Evolutionary conservation across 2,329 filamentous ascomycete genomes (phyloP).

Genomic region (Claviceps pusilla): DNA sequence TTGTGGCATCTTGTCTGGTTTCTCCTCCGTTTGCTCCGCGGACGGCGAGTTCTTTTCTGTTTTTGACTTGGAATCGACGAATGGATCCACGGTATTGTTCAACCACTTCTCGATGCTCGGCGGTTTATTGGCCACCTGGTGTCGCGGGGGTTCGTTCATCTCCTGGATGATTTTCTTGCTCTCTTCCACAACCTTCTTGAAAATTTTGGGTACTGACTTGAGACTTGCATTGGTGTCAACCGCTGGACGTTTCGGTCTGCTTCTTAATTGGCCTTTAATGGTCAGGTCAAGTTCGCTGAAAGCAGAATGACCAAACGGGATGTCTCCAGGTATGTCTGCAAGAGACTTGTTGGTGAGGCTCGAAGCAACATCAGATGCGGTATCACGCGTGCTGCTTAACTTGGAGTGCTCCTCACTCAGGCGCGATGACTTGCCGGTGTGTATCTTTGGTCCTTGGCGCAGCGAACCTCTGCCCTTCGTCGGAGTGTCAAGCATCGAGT

Average conservation of each 20-base stretch:
- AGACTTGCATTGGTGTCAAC: slow-evolving; percentile 41
- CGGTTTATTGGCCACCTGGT: slow-evolving; percentile 36
- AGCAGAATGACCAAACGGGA: slow-evolving; percentile 50
- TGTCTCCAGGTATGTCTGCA: slow-evolving; percentile 40
- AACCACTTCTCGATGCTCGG: slow-evolving; percentile 53
- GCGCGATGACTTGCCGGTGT: slow-evolving; percentile 15
- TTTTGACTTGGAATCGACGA: slow-evolving; percentile 29
- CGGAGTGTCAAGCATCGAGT: slow-evolving; percentile 24
- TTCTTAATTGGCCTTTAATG: slow-evolving; percentile 30
- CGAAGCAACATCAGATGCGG: slow-evolving; percentile 20
- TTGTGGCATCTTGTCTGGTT: background rate
- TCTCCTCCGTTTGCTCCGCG: background rate
- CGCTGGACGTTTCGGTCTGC: slow-evolving; percentile 27
- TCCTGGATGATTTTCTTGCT: slow-evolving; percentile 52
- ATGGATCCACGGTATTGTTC: slow-evolving; percentile 46
- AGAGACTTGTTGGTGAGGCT: slow-evolving; percentile 34
- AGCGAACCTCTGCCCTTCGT: slow-evolving; percentile 19
- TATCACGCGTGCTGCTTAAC: slow-evolving; percentile 12
- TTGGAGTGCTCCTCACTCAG: slow-evolving; percentile 16
- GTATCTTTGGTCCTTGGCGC: slow-evolving; percentile 15
- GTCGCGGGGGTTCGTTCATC: slow-evolving; percentile 39
- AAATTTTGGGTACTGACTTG: slow-evolving; percentile 44
- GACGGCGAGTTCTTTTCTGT: background rate
- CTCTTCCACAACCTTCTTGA: slow-evolving; percentile 49
- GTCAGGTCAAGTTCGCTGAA: slow-evolving; percentile 49